Base-by-base conservation (phyloP, 208 protist species). In the Lotmaria passim region DNA sequence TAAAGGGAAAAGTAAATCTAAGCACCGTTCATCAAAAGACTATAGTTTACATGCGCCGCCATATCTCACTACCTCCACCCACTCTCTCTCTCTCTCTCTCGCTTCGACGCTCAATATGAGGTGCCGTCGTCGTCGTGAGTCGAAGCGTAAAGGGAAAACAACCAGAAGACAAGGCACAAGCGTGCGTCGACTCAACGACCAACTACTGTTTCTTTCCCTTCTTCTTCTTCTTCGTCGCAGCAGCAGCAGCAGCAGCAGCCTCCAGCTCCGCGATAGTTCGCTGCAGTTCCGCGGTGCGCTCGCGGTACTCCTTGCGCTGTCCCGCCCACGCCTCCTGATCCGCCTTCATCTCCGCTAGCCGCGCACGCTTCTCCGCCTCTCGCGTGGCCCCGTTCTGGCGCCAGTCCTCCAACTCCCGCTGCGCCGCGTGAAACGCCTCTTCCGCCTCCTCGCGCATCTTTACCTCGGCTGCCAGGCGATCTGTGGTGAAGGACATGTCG, bases 371-470 rank as follows among this genome's bases (percentile, higher is more conserved):
- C 55, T 55, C 56, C 46, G 38, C 74, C 84, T 92, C 86, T 12
- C 90, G 87, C 48, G 56, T 62, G 14, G 73, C 59, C 26, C 78
- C 78, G 50, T 93, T 89, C 50, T 81, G 67, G 53, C 79, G 69
- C 79, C 78, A 84, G 57, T 89, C 73, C 15, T 77, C 72, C 23
- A 95, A 59, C 68, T 90, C 77, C 28, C 30, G 57, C 68, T 92
- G 79, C 31, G 86, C 59, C 33, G 66, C 21, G 4, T 75, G 57
- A 63, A 80, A 81, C 31, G 82, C 83, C 65, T 58, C 83, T 70
- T 95, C 90, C 1, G 86, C 84, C 71, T 87, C 75, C 71, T 90
- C 89, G 39, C 87, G 85, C 71, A 79, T 19, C 19, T 51, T 58
- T 5, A 63, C 65, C 57, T 94, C 83, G 41, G 58, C 78, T 46